Percentiles rank a stretch among this genome's conserved stretches.
These are phyloP conservation scores for Trichoderma gamsii DNA, from an alignment of 495 filamentous ascomycete species.

Conservation along the genomic window DNA sequence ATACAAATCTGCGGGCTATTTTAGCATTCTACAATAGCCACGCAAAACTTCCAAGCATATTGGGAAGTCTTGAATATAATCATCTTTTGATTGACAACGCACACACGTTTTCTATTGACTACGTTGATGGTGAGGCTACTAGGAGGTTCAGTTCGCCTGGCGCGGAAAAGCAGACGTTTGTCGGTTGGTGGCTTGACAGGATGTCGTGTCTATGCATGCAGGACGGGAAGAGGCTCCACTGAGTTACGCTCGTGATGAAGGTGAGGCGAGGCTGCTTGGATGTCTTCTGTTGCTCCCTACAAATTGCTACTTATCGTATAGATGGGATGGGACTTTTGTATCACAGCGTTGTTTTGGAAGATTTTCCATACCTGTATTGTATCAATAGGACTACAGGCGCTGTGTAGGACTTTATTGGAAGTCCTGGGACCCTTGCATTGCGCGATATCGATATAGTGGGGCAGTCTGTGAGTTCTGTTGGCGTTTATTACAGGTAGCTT, in stretches of 20 bases:
- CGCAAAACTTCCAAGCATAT: neutral
- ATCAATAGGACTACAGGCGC: no score
- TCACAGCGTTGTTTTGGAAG: neutral
- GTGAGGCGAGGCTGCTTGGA: neutral
- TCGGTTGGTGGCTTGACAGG: neutral
- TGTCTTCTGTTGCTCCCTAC: neutral
- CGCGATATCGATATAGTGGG: neutral
- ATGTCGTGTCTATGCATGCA: neutral
- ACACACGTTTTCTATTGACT: neutral
- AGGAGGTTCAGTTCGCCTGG: neutral
- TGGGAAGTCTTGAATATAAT: neutral
- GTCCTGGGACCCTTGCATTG: neutral
- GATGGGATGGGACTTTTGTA: no score
- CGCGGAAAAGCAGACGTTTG: conserved; percentile 20
- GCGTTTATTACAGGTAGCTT: neutral
- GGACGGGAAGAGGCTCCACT: neutral
- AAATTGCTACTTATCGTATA: no score
- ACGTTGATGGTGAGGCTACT: neutral
- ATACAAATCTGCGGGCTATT: neutral
- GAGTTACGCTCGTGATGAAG: neutral
- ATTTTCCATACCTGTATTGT: no score
- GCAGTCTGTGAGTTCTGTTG: neutral
- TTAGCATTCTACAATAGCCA: neutral
- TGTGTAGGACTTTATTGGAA: no score
- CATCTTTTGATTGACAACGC: neutral